Evolutionary conservation across 805 yeast genomes (phyloP).

Genomic region (Metschnikowia matae): DNA sequence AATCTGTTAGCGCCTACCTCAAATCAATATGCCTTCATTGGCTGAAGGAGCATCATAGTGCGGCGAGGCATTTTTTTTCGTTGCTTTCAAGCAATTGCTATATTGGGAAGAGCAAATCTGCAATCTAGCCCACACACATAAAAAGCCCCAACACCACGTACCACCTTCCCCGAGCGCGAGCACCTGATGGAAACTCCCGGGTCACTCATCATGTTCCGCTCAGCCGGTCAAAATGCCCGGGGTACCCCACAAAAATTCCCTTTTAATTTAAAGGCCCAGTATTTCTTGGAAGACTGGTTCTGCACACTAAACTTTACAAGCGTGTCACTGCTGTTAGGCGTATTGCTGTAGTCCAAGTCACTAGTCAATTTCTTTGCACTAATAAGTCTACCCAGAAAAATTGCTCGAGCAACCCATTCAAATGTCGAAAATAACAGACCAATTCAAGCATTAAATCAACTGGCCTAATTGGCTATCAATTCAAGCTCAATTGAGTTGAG

Average conservation of each 20-base stretch:
- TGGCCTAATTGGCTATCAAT: too few species aligned
- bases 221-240: background rate
- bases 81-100: background rate
- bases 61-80: slow-evolving; percentile 5
- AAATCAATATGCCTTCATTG: slow-evolving; percentile 9
- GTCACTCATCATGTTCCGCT: background rate
- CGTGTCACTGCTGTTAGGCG: too few species aligned
- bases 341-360: too few species aligned
- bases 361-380: too few species aligned
- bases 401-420: too few species aligned
- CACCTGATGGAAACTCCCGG: background rate
- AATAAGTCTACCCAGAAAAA: too few species aligned
- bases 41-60: slow-evolving; percentile 14
- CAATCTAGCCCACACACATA: background rate
- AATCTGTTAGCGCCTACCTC: slow-evolving; percentile 4
- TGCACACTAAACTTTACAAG: too few species aligned
- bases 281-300: background rate
- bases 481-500: too few species aligned
- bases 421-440: too few species aligned
- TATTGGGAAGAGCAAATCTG: background rate
- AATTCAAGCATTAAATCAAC: too few species aligned
- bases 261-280: background rate
- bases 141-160: background rate
- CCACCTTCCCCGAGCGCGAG: background rate
- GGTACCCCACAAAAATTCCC: background rate